Evolutionary conservation across 1,139 yeast species (phyloP).

Genomic region (Scheffersomyces segobiensis): DNA sequence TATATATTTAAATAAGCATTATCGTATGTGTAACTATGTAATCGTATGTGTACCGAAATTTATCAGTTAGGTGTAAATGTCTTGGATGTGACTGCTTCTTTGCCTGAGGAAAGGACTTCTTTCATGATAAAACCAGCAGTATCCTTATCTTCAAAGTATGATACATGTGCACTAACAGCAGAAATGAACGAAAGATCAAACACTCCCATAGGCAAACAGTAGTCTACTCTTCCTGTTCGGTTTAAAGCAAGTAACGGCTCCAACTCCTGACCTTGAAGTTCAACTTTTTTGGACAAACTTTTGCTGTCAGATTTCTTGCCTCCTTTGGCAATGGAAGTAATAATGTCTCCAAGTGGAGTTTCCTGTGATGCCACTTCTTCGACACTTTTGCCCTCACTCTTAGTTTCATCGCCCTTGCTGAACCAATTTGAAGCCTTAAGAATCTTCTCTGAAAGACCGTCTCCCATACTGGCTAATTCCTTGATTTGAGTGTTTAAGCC

Average conservation of each 20-base stretch:
- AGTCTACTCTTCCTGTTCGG: constrained; percentile 77
- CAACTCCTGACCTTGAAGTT: constrained; percentile 28
- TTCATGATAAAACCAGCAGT: constrained; percentile 76
- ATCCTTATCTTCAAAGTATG: constrained; percentile 85
- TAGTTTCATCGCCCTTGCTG: constrained; percentile 21
- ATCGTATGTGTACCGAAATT: neutral
- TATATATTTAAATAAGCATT: neutral
- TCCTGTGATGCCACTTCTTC: constrained; percentile 30
- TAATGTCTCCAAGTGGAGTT: constrained; percentile 47
- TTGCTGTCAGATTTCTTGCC: constrained; percentile 14
- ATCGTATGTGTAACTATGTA: neutral
- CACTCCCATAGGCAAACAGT: constrained; percentile 74
- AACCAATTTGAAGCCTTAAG: constrained; percentile 48
- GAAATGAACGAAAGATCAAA: constrained; percentile 77
- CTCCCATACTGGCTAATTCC: constrained; percentile 41
- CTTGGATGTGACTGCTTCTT: constrained; percentile 21
- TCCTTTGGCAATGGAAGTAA: constrained; percentile 26
- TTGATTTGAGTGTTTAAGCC: constrained; percentile 47
- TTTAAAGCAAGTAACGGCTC: constrained; percentile 49
- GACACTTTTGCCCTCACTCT: constrained; percentile 12
- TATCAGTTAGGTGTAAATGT: constrained; percentile 24
- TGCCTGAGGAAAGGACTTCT: constrained; percentile 39
- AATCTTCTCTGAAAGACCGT: constrained; percentile 46
- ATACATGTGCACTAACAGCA: constrained; percentile 83
- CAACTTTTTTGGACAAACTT: constrained; percentile 19